Conservation (phyloP, 306 rosid species). For the Corylus americana region DNA sequence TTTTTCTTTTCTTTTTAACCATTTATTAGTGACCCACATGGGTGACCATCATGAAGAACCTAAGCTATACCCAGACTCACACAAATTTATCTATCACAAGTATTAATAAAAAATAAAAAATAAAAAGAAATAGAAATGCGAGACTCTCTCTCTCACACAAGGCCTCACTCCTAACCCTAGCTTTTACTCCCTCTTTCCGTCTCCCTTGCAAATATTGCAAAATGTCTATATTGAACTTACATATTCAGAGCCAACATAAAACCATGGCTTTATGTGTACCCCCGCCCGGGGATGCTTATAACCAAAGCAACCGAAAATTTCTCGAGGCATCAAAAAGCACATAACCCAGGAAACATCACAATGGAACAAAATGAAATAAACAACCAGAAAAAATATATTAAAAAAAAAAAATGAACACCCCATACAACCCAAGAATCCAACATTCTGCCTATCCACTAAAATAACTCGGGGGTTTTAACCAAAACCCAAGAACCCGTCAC, state of each 20-base stretch:
- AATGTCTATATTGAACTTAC: neutral
- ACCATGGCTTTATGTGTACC: no score
- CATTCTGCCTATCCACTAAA: no score
- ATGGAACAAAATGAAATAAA: neutral
- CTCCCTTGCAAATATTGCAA: no score
- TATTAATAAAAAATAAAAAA: no score
- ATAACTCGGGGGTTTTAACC: neutral
- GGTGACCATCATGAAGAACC: neutral
- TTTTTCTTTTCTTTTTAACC: neutral
- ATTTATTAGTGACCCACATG: neutral
- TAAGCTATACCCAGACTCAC: neutral
- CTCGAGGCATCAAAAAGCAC: neutral
- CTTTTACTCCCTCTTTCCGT: no score
- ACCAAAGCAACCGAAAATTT: neutral
- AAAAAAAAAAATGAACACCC: neutral
- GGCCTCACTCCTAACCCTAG: no score
- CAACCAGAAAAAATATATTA: neutral
- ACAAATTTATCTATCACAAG: neutral
- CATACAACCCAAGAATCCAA: neutral
- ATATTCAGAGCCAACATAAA: no score
- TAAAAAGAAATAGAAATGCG: no score
- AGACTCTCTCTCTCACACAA: no score
- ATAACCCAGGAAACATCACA: neutral
- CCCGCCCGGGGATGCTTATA: neutral
- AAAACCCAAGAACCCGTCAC: neutral